These are phyloP conservation scores for Arctium lappa DNA, from an alignment of 129 eudicot genomes.

Conservation along the genomic window DNA sequence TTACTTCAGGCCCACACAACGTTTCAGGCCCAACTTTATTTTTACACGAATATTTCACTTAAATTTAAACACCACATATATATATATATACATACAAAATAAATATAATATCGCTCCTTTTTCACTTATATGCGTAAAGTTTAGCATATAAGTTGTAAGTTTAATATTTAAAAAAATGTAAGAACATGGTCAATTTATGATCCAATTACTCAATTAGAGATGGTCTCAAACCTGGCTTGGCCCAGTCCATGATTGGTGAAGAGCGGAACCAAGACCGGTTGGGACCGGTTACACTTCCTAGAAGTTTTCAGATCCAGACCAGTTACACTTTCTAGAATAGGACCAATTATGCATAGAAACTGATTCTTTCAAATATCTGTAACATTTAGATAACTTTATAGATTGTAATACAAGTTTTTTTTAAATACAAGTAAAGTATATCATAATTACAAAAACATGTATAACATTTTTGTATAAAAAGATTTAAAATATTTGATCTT, in stretches of 20 bases:
- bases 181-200: no score
- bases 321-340: not conserved
- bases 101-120: no score
- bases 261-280: not conserved
- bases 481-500: not conserved
- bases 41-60: not conserved
- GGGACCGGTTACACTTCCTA: not conserved
- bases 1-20: not conserved
- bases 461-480: not conserved
- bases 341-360: not conserved
- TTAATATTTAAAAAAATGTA: no score
- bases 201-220: no score
- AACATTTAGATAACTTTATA: not conserved
- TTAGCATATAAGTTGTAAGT: no score
- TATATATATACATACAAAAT: no score
- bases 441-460: not conserved
- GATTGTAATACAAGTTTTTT: not conserved
- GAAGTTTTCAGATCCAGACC: not conserved
- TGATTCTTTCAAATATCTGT: not conserved
- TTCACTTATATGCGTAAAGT: no score
- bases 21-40: slow-evolving; percentile 13
- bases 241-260: no score
- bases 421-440: not conserved
- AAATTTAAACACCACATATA: no score
- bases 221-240: no score